Conservation (phyloP, 1,284 basidiomycete genomes). For the Cryptococcus sp. region DNA sequence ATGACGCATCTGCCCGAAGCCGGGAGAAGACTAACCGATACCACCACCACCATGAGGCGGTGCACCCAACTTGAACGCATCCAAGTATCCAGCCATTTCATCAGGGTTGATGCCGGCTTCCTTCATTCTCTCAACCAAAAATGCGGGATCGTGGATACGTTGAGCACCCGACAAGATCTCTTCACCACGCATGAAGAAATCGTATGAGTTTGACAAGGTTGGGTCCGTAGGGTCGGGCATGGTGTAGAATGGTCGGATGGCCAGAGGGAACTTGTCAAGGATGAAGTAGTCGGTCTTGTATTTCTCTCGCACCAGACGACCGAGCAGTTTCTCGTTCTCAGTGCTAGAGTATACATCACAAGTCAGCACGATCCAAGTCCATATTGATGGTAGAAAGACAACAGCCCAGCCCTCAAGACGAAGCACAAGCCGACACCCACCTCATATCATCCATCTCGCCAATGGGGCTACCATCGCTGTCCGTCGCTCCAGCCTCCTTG, state of each 20-base stretch:
- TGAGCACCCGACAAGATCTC: conserved; percentile 98
- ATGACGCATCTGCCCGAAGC: neutral
- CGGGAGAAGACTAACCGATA: conserved; percentile 52
- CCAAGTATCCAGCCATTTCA: conserved; percentile 85
- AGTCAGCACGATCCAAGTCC: neutral
- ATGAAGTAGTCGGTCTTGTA: conserved; percentile 98
- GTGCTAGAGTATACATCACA: conserved; percentile 32
- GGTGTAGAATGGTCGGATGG: conserved; percentile 94
- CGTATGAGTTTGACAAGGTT: conserved; percentile 95
- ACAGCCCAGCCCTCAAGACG: too few species aligned
- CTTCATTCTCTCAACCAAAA: conserved; percentile 81
- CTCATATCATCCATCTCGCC: conserved; percentile 82
- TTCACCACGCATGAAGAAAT: conserved; percentile 99
- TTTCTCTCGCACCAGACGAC: conserved; percentile 83
- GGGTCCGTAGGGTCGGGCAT: conserved; percentile 91
- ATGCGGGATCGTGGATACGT: conserved; percentile 85
- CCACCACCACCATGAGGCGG: conserved; percentile 69
- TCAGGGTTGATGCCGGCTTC: conserved; percentile 72
- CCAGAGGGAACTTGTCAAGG: conserved; percentile 94
- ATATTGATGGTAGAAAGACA: too few species aligned
- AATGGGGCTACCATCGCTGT: conserved; percentile 56
- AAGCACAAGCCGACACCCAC: conserved; percentile 55
- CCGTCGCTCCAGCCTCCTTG: conserved; percentile 73
- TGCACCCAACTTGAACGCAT: conserved; percentile 92
- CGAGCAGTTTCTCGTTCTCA: conserved; percentile 81